Evolutionary conservation across 164 flowering plant species (phyloP), one percentile per base, ranked within the genome.

Genomic region (Annona squamosa): DNA sequence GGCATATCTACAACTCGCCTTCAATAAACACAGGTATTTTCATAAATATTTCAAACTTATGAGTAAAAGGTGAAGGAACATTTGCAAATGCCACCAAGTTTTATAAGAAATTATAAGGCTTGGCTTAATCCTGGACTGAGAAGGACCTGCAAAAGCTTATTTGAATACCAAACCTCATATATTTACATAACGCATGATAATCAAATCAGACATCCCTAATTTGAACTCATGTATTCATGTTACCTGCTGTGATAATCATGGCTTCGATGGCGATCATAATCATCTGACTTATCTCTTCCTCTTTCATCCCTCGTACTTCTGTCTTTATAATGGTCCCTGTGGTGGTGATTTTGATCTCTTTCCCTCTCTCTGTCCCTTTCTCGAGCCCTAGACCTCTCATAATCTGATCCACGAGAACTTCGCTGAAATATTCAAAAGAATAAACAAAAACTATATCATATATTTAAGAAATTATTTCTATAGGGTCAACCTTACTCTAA

Each of bases 221-320:
- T 47, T 73, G 37, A 26, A 26, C 37, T 26, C 37, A 26, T 52
- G 69, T 66, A 75, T 56, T 10, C 57, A 6, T 45, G 17, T 66
- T 74, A 86, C 93, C 90, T 89, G 75, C 80, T 82, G 52, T 48
- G 52, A 70, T 76, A 72, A 68, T 82, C 83, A 73, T 81, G 84
- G 42, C 72, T 76, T 18, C 80, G 76, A 37, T 73, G 80, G 46
- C 84, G 82, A 59, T 76, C 82, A 74, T 75, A 74, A 78, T 79
- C 82, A 78, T 76, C 77, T 70, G 56, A 65, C 66, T 72, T 82
- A 17, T 75, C 87, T 72, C 87, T 82, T 69, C 81, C 80, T 75
- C 83, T 82, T 16, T 78, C 85, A 52, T 79, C 83, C 69, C 88
- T 81, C 7, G 48, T 46, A 71, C 80, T 76, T 74, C 83, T 83